Evolutionary conservation across 805 yeast species (phyloP), one percentile per base, ranked within the genome.

Genomic region (Ogataea nakhonphanomensis): DNA sequence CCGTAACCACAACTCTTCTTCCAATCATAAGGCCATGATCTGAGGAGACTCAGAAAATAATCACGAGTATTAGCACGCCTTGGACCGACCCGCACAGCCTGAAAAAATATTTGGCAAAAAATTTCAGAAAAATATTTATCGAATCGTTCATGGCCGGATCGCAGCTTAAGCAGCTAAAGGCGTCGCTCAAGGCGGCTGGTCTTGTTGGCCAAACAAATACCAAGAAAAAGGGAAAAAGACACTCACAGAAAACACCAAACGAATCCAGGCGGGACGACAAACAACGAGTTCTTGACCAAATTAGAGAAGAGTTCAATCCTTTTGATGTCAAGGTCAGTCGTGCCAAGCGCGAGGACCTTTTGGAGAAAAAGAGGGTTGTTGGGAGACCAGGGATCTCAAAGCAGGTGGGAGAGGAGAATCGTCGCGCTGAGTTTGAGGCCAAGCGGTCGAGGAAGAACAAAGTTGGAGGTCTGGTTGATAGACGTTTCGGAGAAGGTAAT

Each of bases 401-500:
- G 48, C 86, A 80, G 53, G 62, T 69, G 10, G 89, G 84, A 24
- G 89, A 83, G 54, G 81, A 81, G 25, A 58, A 74, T 53, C 70
- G 91, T 50, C 64, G 62, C 50, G 65, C 65, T 25, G 78, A 84
- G 5, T 86, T 79, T 60, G 84, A 85, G 35, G 75, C 78, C 14
- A 80, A 75, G 51, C 76, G 73, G 59, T 61, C 71, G n/a, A 64
- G 70, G 36, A 78, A 80, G 54, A 84, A 86, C 50, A 84, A 76
- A 59, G 78, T 72, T 27, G 96, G 97, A 37, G 87, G 86, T 2
- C 56, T 93, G 10, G 61, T 79, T 2, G 99, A 93, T 68, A 74
- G 89, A 50, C 78, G 96, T 65, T 91, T 93, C 62, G 99, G 99
- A 59, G 99, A 93, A 58, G 75, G 76, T 48, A 82, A 87, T 61